A percentile compares a stretch with the other conserved stretches of the same genome.
Evolutionary conservation across 371 early-diverging fungal species (phyloP).

Genomic region (Smittium culicis): DNA sequence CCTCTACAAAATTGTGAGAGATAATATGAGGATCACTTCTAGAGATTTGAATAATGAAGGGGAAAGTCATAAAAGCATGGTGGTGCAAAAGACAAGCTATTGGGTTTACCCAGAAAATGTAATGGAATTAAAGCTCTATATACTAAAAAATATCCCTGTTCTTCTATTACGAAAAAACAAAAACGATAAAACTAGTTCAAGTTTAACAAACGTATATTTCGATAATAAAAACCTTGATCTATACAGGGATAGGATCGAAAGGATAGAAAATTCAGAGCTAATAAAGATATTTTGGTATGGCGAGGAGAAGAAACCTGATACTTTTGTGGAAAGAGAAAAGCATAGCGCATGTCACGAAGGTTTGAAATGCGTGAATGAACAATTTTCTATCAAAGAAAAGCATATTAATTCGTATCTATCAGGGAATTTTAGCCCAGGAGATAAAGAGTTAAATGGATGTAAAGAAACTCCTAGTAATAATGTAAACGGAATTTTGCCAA

Average conservation of each 20-base stretch:
- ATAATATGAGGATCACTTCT: constrained; percentile 56
- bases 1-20: constrained; percentile 76
- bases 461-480: no score
- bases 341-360: no score
- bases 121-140: constrained; percentile 82
- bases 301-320: no score
- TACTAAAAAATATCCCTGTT: constrained; percentile 91
- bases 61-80: constrained; percentile 56
- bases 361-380: no score
- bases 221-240: constrained; percentile 88
- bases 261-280: constrained; percentile 88
- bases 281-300: no score
- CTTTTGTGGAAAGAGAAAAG: no score
- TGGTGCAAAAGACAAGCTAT: constrained; percentile 81
- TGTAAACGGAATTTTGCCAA: no score
- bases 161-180: constrained; percentile 73
- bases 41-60: constrained; percentile 38
- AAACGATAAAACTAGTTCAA: constrained; percentile 59
- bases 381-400: no score
- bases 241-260: constrained; percentile 81
- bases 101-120: constrained; percentile 99
- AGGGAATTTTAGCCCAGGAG: no score
- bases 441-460: no score
- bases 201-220: constrained; percentile 90
- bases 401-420: no score